Evolutionary conservation across 768 basidiomycete genomes (phyloP), one percentile per base, ranked within the genome.

Genomic region (Russula sp.): DNA sequence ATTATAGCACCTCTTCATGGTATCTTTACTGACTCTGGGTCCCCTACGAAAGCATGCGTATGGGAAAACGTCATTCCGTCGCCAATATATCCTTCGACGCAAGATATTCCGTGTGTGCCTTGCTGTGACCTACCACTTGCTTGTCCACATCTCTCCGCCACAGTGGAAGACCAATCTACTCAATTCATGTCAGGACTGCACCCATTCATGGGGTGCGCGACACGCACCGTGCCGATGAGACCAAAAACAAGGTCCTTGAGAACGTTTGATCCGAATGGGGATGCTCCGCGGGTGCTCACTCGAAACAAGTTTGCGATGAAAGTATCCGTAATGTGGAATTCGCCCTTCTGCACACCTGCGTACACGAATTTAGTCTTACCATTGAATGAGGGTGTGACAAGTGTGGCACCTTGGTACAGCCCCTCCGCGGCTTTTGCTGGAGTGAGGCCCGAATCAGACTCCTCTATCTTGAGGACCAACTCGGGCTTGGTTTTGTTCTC

Each of bases 401-500:
- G 16, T 55, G 50, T 11, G 7, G 76, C 66, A 87, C 89, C 89
- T 64, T 78, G 77, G 47, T 87, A 77, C 32, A 95, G 69, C 5
- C 74, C 75, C 32, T 72, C 68, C 0, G 91, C 91, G 37, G 85
- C 85, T 45, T 78, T 75, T 37, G 89, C 89, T 0, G 90, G 77
- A 3, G 82, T 82, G 61, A 84, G 63, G 0, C 86, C 84, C 32
- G 77, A 79, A 70, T 94, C 93, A 0, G 79, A 75, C 44, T 83
- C 87, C 71, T 95, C 94, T 48, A 97, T 86, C 66, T 86, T 84
- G 55, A 80, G 79, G 10, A 84, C 84, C 62, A 96, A 80, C 34
- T 77, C 78, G 0, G 93, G 94, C 69, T 96, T 96, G 8, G 78
- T 80, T 69, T 79, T 81, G 72, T 89, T 85, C 72, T 95, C 94